These are phyloP conservation scores for Daldinia decipiens DNA, from an alignment of 495 filamentous ascomycete genomes.

Conservation along the genomic window DNA sequence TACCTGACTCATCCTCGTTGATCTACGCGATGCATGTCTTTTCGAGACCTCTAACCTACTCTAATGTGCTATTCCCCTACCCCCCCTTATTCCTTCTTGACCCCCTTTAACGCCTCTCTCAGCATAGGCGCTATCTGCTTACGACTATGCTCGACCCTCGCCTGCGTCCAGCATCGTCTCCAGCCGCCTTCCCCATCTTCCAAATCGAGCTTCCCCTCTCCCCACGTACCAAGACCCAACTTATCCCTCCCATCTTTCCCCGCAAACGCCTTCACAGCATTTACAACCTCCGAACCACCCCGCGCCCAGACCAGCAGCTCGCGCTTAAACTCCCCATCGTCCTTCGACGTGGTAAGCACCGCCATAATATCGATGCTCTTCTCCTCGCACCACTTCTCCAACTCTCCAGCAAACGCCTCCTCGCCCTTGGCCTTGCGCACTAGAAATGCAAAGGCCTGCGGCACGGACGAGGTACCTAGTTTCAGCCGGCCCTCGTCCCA, in stretches of 20 bases:
- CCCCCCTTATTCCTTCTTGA: conserved; percentile 5
- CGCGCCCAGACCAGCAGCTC: conserved; percentile 79
- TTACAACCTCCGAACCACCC: conserved; percentile 51
- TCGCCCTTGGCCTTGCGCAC: conserved; percentile 64
- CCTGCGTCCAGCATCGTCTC: conserved; percentile 74
- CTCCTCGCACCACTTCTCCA: conserved; percentile 64
- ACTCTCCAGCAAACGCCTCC: conserved; percentile 45
- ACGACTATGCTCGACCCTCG: conserved; percentile 72
- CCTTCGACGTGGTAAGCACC: conserved; percentile 79
- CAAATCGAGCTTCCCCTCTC: conserved; percentile 56
- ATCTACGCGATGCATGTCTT: conserved; percentile 4
- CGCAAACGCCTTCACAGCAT: conserved; percentile 65
- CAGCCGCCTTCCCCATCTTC: conserved; percentile 51
- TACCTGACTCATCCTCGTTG: background rate
- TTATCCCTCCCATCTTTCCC: conserved; percentile 53
- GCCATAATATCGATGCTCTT: conserved; percentile 71
- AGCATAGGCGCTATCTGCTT: conserved; percentile 92
- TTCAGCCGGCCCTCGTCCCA: conserved; percentile 71
- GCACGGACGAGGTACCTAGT: conserved; percentile 79
- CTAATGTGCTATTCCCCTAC: background rate
- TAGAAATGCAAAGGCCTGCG: conserved; percentile 73
- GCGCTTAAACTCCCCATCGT: conserved; percentile 67
- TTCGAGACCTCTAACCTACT: background rate
- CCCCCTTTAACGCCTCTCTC: conserved; percentile 67
- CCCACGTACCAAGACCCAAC: conserved; percentile 68